Percentiles rank a stretch among this genome's conserved stretches.
phyloP scores from a whole-genome alignment of 345 rosid genomes.

The Atalantia buxifolia region DNA sequence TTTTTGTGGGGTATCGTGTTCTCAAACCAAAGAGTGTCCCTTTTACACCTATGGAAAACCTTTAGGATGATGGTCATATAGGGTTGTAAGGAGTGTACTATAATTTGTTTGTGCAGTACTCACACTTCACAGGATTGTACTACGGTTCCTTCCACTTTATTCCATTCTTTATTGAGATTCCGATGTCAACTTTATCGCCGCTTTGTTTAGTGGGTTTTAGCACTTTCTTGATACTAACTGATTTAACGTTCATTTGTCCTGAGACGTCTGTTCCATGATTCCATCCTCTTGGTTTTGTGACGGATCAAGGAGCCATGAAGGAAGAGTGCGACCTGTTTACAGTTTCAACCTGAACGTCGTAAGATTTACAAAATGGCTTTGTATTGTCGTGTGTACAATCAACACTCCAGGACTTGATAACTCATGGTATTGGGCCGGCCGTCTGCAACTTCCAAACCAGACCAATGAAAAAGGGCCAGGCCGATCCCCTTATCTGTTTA shows the following conservation, averaged over 20 bases:
- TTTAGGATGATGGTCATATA: constrained; percentile 23
- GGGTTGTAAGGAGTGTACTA: constrained; percentile 22
- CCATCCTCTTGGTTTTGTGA: not conserved
- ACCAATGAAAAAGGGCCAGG: too few species aligned
- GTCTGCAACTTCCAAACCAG: too few species aligned
- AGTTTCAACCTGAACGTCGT: too few species aligned
- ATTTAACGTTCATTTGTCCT: not conserved
- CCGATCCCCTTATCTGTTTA: too few species aligned
- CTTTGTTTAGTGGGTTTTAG: constrained; percentile 5
- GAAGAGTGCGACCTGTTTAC: too few species aligned
- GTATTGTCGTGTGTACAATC: not conserved
- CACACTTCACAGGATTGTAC: constrained; percentile 27
- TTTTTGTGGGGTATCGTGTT: constrained; percentile 57
- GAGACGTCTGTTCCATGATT: not conserved
- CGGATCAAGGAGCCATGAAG: not conserved
- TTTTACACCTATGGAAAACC: constrained; percentile 46
- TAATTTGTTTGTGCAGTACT: constrained; percentile 16
- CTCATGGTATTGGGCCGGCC: too few species aligned
- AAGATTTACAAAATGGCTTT: not conserved
- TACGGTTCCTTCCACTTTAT: constrained; percentile 8
- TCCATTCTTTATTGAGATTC: constrained; percentile 1
- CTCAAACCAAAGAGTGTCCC: constrained; percentile 27
- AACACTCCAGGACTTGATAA: too few species aligned
- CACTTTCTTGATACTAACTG: not conserved
- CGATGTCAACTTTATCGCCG: constrained; percentile 9